phyloP scores from a whole-genome alignment of 495 filamentous ascomycete genomes.

The Penicillium waksmanii region DNA sequence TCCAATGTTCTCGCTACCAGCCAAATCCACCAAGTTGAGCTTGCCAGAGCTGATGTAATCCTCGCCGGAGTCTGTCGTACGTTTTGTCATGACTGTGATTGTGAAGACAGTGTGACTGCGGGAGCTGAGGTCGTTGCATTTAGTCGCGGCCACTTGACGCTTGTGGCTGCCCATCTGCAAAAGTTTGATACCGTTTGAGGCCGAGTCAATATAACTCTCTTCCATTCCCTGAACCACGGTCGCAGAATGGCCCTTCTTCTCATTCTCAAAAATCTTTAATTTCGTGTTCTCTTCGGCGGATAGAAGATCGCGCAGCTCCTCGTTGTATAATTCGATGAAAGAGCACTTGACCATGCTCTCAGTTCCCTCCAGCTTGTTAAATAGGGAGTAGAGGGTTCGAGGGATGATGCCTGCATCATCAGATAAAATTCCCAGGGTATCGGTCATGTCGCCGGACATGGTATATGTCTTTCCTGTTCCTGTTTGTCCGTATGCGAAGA shows the following conservation, averaged over 20 bases:
- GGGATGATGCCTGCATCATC: slow-evolving; percentile 95
- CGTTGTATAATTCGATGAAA: slow-evolving; percentile 98
- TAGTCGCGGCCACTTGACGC: slow-evolving; percentile 94
- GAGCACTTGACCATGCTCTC: slow-evolving; percentile 96
- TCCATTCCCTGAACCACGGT: slow-evolving; percentile 98
- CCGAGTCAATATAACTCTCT: slow-evolving; percentile 86
- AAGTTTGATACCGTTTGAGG: slow-evolving; percentile 80
- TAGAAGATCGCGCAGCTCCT: slow-evolving; percentile 89
- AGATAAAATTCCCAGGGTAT: slow-evolving; percentile 79
- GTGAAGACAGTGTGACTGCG: slow-evolving; percentile 97
- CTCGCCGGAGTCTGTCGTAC: slow-evolving; percentile 77
- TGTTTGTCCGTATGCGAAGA: slow-evolving; percentile 98
- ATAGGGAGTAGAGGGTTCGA: slow-evolving; percentile 81
- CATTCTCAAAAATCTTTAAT: slow-evolving; percentile 95
- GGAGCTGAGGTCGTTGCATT: slow-evolving; percentile 96
- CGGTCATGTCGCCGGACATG: slow-evolving; percentile 96
- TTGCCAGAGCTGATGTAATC: slow-evolving; percentile 94
- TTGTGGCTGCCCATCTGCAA: slow-evolving; percentile 90
- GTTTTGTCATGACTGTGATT: slow-evolving; percentile 85
- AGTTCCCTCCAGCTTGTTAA: slow-evolving; percentile 78
- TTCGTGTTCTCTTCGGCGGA: slow-evolving; percentile 79
- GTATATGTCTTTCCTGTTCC: slow-evolving; percentile 99
- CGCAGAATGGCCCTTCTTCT: slow-evolving; percentile 74
- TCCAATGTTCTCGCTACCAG: slow-evolving; percentile 96
- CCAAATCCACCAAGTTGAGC: slow-evolving; percentile 93